A percentile compares a stretch with the other conserved stretches of the same genome.
Evolutionary conservation across 75 land plant species (phyloP).

Genomic region (Pinus albicaulis): DNA sequence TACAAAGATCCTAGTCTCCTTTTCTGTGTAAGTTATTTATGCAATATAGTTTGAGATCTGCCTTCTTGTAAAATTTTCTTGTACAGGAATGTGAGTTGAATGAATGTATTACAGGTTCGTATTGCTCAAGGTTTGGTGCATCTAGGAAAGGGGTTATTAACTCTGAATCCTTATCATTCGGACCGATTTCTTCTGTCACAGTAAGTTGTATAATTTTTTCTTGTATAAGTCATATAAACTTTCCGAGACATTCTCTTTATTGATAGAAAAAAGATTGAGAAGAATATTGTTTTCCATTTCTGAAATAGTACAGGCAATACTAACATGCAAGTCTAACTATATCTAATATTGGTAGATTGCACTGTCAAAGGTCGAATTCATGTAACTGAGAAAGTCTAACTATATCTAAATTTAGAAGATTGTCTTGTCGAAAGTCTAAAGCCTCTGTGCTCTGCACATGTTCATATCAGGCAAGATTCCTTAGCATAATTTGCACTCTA

Average conservation of each 20-base stretch:
- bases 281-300: too few species aligned
- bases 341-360: too few species aligned
- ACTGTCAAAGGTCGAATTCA: too few species aligned
- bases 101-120: constrained; percentile 70
- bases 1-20: constrained; percentile 97
- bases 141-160: constrained; percentile 89
- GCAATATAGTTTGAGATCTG: background rate
- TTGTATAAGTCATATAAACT: background rate
- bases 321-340: too few species aligned
- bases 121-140: constrained; percentile 98
- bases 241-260: background rate
- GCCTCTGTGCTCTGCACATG: background rate
- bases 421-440: too few species aligned
- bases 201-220: constrained; percentile 39
- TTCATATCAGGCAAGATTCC: background rate
- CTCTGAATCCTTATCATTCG: constrained; percentile 92
- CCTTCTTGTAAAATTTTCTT: background rate
- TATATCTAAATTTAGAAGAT: too few species aligned
- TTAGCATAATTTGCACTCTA: background rate
- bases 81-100: background rate
- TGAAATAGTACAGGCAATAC: background rate
- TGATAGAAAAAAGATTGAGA: too few species aligned
- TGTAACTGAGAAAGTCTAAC: too few species aligned
- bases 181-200: constrained; percentile 89
- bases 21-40: constrained; percentile 72